Conservation (phyloP, 2,329 filamentous ascomycete genomes). For the Claviceps maximensis region DNA sequence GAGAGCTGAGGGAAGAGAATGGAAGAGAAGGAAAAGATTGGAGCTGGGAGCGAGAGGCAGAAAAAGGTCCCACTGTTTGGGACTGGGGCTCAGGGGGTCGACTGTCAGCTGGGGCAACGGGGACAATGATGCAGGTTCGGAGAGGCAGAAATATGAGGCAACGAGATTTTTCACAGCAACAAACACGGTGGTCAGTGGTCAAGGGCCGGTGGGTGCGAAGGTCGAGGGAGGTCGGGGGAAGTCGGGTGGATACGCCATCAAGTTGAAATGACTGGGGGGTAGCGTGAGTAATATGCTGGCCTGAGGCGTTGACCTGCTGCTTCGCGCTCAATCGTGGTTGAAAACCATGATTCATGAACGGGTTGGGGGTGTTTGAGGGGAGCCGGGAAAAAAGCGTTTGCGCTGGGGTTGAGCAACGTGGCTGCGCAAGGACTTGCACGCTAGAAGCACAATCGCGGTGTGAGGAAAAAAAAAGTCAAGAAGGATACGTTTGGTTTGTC, state of each 20-base stretch:
- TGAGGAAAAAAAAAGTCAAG: neutral
- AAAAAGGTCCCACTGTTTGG: conserved; percentile 21
- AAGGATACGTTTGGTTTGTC: neutral
- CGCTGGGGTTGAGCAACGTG: neutral
- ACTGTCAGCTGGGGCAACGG: conserved; percentile 23
- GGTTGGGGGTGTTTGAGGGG: neutral
- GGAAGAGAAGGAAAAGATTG: conserved; percentile 26
- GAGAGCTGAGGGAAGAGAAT: conserved; percentile 25
- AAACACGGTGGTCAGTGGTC: conserved; percentile 8
- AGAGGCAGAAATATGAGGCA: conserved; percentile 11
- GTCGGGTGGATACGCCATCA: conserved; percentile 19
- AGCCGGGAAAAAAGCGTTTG: neutral
- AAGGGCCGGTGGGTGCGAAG: conserved; percentile 22
- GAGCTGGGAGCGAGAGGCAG: conserved; percentile 22
- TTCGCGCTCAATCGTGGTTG: conserved; percentile 4
- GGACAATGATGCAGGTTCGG: conserved; percentile 13
- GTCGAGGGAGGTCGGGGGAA: conserved; percentile 17
- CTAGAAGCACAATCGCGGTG: neutral
- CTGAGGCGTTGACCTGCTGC: conserved; percentile 16
- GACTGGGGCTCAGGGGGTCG: conserved; percentile 14
- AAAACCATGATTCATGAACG: conserved; percentile 7
- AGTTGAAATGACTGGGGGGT: conserved; percentile 12
- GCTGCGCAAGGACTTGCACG: neutral
- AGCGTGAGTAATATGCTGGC: conserved; percentile 12
- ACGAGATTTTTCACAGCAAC: conserved; percentile 17